Base-by-base conservation (phyloP, 2,329 filamentous ascomycete species). In the Phyllosticta citribraziliensis region DNA sequence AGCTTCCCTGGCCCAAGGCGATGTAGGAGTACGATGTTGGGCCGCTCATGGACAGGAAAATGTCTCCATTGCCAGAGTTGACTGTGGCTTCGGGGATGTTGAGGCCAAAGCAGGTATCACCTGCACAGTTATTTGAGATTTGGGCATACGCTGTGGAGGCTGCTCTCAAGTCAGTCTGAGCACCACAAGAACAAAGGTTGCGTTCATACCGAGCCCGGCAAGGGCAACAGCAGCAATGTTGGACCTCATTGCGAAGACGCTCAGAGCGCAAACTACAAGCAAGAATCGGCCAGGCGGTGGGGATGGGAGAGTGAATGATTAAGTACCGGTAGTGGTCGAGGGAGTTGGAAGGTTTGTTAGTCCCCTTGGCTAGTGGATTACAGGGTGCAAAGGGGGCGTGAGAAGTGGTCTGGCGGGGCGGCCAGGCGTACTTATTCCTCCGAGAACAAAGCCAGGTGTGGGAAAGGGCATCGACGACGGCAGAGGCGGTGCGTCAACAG, bases 11-110 rank as follows among this genome's bases (percentile, higher is more conserved):
- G 8, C 82, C 83, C 3, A 85, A 69, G 3, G 76, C 80, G 35
- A 83, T 76, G 79, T 80, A 86, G 70, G 78, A 70, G 67, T 82
- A 78, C 5, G 69, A 74, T 51, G 75, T 77, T 1, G 83, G 82
- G 2, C 80, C 80, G 54, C 76, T 78, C 56, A 86, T 75, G 62
- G 83, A 81, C 66, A 85, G 80, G 70, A 78, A 85, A 58, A 86
- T 80, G 63, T 84, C 80, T 22, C 83, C 82, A 35, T 66, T 74
- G 12, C 78, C 79, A 20, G 76, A 78, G 2, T 74, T 76, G 1
- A 78, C 78, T 4, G 82, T 84, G 27, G 72, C 69, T 24, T 77
- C 69, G 2, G 83, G 82, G 6, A 86, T 78, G 67, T 82, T 84
- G 64, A 85, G 73, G 10, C 74, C 73, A 67, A 78, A 84, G 70